Evolutionary conservation across 129 eudicot genomes (phyloP).

Genomic region (Ambrosia artemisiifolia): DNA sequence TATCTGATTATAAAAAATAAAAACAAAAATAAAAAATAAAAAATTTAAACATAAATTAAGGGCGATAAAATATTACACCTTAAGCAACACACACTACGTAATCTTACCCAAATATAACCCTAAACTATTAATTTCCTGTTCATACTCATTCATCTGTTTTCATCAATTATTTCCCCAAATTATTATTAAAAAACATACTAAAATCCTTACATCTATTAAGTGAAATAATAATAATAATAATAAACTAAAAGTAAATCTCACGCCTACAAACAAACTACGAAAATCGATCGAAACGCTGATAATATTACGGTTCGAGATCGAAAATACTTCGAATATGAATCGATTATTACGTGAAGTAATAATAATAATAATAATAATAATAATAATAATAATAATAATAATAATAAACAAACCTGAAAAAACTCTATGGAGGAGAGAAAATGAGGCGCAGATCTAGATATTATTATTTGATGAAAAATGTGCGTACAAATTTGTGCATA

Average conservation of each 20-base stretch:
- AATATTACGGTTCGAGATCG: neutral
- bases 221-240: too few species aligned
- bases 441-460: conserved; percentile 16
- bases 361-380: too few species aligned
- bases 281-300: neutral
- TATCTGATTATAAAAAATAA: neutral
- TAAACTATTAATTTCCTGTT: neutral
- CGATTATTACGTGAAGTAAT: neutral
- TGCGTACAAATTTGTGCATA: neutral
- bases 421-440: conserved; percentile 6
- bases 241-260: neutral
- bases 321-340: neutral
- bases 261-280: neutral
- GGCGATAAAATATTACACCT: too few species aligned
- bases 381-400: too few species aligned
- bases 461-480: neutral
- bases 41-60: neutral
- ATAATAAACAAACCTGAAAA: conserved; percentile 20
- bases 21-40: neutral
- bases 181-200: neutral
- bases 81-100: neutral
- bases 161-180: conserved; percentile 3
- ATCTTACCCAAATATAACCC: neutral
- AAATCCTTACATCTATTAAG: neutral
- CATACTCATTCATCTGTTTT: neutral